Base-by-base conservation (phyloP, 176 grass and related monocot genomes). In the Neostapfia colusana region DNA sequence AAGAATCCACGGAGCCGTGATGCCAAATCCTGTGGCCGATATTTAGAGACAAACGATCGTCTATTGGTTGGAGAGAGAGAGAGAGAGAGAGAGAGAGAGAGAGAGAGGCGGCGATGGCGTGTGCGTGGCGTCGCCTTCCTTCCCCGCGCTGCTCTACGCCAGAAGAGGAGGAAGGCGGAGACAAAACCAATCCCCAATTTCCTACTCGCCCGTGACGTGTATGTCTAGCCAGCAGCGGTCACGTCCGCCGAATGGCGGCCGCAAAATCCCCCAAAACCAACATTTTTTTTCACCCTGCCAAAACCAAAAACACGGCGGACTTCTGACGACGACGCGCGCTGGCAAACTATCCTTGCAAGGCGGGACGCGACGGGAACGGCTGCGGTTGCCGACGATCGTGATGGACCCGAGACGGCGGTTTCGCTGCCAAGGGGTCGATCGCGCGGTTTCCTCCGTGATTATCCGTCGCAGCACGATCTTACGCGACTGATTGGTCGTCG, bases 111-210 rank as follows among this genome's bases (percentile, higher is more conserved):
- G 81, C 34, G 65, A 61, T 23, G 70, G 59, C 69, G 62, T 63
- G 62, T 63, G 65, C 73, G 59, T 70, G 38, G 79, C 26, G 26
- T 67, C 16, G 68, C 68, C 36, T 39, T 31, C 24, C 43, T 57
- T 60, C 23, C 76, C 20, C 28, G 7, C 37, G 53, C 10, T 17
- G 72, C 74, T 38, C 48, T 20, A 40, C 42, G 48, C 66, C 34
- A n/a, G 27, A 55, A 18, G 51, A 12, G 20, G 8, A 3, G 5
- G 18, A 67, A 83, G 20, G 10, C 10, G 15, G 9, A 4, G 7
- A 20, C 10, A 78, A 83, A 31, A 69, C 70, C 81, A 77, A 83
- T 50, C 34, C 4, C 13, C n/a, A 69, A 69, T 76, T 76, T 63
- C 28, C n/a, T 17, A 18, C n/a, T 38, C 2, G 41, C 42, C 42